Evolutionary conservation across 2,329 filamentous ascomycete species (phyloP).

Genomic region (Ceratocystiopsis minuta): DNA sequence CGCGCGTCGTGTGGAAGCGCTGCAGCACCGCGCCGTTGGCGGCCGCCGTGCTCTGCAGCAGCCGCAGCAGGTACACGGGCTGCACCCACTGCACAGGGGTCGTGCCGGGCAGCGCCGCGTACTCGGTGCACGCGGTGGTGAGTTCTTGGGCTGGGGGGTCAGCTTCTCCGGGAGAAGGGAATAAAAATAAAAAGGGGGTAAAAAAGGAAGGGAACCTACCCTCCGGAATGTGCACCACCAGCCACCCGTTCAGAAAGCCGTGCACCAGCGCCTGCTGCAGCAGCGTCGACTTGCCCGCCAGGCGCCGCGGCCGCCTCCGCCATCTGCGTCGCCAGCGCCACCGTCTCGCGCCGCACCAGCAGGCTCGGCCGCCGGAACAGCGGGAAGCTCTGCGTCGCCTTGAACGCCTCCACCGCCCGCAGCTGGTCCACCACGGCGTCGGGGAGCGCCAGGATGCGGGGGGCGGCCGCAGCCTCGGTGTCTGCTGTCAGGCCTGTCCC

Average conservation of each 20-base stretch:
- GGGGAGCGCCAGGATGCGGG: conserved; percentile 52
- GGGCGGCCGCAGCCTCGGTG: neutral
- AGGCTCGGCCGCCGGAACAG: conserved; percentile 69
- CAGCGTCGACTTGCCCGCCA: conserved; percentile 74
- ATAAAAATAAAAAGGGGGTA: neutral
- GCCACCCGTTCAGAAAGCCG: conserved; percentile 67
- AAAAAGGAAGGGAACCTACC: conserved; percentile 31
- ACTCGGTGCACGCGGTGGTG: conserved; percentile 63
- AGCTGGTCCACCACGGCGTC: conserved; percentile 59
- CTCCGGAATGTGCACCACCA: conserved; percentile 80
- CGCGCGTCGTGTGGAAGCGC: conserved; percentile 24
- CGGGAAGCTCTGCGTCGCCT: conserved; percentile 72
- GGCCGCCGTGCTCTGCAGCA: conserved; percentile 54
- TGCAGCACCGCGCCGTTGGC: conserved; percentile 53
- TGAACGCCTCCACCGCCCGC: conserved; percentile 76
- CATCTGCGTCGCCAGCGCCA: conserved; percentile 49
- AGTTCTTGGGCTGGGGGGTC: conserved; percentile 52
- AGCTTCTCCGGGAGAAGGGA: neutral
- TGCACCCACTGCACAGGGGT: conserved; percentile 52
- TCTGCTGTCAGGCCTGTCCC: neutral
- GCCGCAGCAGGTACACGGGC: conserved; percentile 54
- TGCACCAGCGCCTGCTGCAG: conserved; percentile 69
- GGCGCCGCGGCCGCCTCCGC: conserved; percentile 31
- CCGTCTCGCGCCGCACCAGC: conserved; percentile 61
- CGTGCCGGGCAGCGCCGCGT: conserved; percentile 47